Base-by-base conservation (phyloP, 768 basidiomycete species). In the Naganishia randhawae region DNA sequence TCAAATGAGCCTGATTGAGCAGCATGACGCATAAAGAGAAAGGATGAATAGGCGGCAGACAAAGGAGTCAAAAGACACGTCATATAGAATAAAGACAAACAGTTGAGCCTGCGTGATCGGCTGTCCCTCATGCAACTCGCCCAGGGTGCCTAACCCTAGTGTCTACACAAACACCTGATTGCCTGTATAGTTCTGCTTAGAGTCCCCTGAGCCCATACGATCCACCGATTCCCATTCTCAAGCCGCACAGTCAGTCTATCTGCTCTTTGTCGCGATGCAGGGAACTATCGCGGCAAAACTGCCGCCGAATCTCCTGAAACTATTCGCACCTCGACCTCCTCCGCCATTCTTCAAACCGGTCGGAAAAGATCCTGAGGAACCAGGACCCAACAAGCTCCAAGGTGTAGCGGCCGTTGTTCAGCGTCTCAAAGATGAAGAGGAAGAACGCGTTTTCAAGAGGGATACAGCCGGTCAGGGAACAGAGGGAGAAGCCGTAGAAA, bases 281-380 rank as follows among this genome's bases (percentile, higher is more conserved):
- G 66, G 66, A 31, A 63, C 42, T 14, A 73, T 73, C 54, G 68
- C 72, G 32, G 66, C 65, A 14, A 69, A 69, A 45, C 85, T 99
- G 27, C 95, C 95, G 3, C 92, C 92, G 3, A 96, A 97, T 81
- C 86, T 99, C 63, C 87, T 98, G 80, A 93, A 95, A 79, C 88
- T 98, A 72, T 99, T 98, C 79, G 89, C 92, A 0, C 93, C 96
- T 4, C 87, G 96, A 8, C 92, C 95, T 0, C 90, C 89, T 2
- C 85, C 97, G 3, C 89, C 89, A 0, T 98, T 92, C 77, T 75
- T 87, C 33, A 88, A 92, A 10, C 93, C 95, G 0, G 84, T 91
- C 37, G 92, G 90, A 77, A 87, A 82, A 73, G 91, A 96, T 77
- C 87, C 90, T 41, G 86, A 90, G 80, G 86, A 86, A 35, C 84